A percentile compares a stretch with the other conserved stretches of the same genome.
Evolutionary conservation across 225 moss, liverwort and hornwort species (phyloP).

Genomic region (Polytrichum formosum): DNA sequence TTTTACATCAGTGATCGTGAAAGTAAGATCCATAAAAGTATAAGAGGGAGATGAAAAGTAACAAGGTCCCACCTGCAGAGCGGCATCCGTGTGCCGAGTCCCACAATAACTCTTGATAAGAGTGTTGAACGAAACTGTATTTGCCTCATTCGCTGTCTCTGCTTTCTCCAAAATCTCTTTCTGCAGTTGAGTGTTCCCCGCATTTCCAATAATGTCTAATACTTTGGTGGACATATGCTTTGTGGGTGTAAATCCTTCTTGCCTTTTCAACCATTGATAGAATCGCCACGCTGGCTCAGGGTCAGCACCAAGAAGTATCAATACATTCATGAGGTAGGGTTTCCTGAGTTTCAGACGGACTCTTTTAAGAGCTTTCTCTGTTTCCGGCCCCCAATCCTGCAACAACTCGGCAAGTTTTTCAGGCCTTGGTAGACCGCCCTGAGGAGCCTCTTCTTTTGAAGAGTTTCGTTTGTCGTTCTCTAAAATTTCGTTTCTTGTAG

Average conservation of each 20-base stretch:
- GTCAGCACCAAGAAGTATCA: constrained; percentile 30
- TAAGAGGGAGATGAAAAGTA: too few species aligned
- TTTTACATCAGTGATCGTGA: background rate
- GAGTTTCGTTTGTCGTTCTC: constrained; percentile 12
- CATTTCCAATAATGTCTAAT: constrained; percentile 54
- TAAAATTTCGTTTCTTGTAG: constrained; percentile 8
- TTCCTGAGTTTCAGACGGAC: constrained; percentile 28
- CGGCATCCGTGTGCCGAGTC: constrained; percentile 43
- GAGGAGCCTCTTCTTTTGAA: constrained; percentile 3
- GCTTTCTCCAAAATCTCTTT: constrained; percentile 39
- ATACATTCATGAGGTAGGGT: constrained; percentile 38
- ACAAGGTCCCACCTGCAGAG: constrained; percentile 23
- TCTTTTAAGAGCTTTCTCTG: constrained; percentile 32
- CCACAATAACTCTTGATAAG: constrained; percentile 53
- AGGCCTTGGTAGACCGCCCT: constrained; percentile 22
- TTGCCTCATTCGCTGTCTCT: constrained; percentile 35
- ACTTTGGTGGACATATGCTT: constrained; percentile 49
- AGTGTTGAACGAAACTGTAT: constrained; percentile 44
- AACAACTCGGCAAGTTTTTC: constrained; percentile 33
- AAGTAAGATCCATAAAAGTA: background rate
- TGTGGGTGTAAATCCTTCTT: constrained; percentile 39
- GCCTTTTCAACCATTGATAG: constrained; percentile 54
- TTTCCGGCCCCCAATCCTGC: constrained; percentile 24
- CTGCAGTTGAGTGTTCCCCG: constrained; percentile 31
- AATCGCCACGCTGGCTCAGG: constrained; percentile 44